phyloP scores from a whole-genome alignment of 805 yeast species.

The Saturnispora besseyi region DNA sequence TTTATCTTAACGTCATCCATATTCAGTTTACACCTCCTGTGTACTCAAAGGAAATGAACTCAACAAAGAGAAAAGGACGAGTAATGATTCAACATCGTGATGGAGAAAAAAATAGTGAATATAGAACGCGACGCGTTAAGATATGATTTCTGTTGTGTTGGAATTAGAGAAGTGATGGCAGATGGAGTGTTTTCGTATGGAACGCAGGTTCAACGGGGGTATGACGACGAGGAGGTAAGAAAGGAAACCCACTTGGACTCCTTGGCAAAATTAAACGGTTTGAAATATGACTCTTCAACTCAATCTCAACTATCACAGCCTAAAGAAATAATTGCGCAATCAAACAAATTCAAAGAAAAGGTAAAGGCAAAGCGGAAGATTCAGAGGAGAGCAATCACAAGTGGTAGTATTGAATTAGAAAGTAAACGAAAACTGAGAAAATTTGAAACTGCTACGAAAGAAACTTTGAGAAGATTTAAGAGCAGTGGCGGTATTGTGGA shows the following conservation, averaged over 20 bases:
- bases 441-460: constrained; percentile 8
- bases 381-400: not conserved
- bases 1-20: not conserved
- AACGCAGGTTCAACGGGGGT: constrained; percentile 4
- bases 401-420: not conserved
- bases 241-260: not conserved
- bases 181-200: not conserved
- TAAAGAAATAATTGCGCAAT: not conserved
- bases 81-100: not conserved
- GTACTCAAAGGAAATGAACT: not conserved
- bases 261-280: not conserved
- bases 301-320: not conserved
- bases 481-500: not conserved
- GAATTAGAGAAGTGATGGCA: too few species aligned
- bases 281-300: not conserved
- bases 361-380: not conserved
- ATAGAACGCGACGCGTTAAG: constrained; percentile 2
- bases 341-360: not conserved
- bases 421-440: constrained; percentile 1
- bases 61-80: not conserved
- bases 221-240: not conserved
- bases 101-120: not conserved
- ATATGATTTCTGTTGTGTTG: not conserved
- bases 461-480: constrained; percentile 4
- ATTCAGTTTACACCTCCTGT: too few species aligned